Base-by-base conservation (phyloP, 495 filamentous ascomycete genomes). In the Penicillium desertorum region DNA sequence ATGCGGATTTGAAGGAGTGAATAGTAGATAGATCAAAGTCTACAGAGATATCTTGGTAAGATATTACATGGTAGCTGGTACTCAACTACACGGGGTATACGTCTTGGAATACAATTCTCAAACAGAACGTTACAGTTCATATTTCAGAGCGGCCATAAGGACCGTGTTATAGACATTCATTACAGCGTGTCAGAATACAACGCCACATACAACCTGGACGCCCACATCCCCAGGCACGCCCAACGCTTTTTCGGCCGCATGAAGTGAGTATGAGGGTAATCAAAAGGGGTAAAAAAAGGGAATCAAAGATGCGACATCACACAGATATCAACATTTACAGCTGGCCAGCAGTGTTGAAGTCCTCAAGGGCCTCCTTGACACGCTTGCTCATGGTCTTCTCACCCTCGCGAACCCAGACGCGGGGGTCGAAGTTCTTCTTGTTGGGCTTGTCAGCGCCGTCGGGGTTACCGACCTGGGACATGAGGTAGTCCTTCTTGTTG, bases 361-460 rank as follows among this genome's bases (percentile, higher is more conserved):
- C 94, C 60, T 85, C 79, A 52, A 99, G 85, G 36, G 86, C 91
- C 67, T 87, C 86, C 71, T 83, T 73, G 43, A 96, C 86, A 67
- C 93, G 87, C 61, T 81, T 79, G 63, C 81, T 85, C 93, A 97
- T 98, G 68, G 88, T 94, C 86, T 96, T 94, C 84, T 98, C 93
- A 66, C 93, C 93, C 80, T 95, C 91, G 58, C 93, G 88, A 45
- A 98, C 88, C 78, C 80, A 81, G 43, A 81, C 75, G 57, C 80
- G 74, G 57, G 86, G 87, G 66, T 97, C 93, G 76, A 94, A 98
- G 86, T 83, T 93, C 83, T 96, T 97, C 88, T 98, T 98, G 84
- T 98, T 98, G 63, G 94, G 94, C 86, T 97, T 97, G 79, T 93
- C 89, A 23, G 83, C 81, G 52, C 93, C 95, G 23, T 98, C 92